Base-by-base conservation (phyloP, 2,329 filamentous ascomycete genomes). In the Apiospora saccharicola region DNA sequence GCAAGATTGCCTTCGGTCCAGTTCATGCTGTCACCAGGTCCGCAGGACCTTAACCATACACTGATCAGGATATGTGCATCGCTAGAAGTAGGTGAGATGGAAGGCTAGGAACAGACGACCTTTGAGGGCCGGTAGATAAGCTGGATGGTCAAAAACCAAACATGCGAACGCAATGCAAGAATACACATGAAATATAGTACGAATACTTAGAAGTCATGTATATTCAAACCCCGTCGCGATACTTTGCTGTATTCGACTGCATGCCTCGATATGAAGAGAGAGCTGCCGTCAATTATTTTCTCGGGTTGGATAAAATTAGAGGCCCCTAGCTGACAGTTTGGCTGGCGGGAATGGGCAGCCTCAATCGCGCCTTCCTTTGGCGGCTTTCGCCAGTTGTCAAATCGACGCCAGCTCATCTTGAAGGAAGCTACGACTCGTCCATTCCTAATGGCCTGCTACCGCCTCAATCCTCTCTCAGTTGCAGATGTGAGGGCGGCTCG, bases 1-100 rank as follows among this genome's bases (percentile, higher is more conserved):
- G 83, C 81, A 57, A 87, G 80, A 68, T 80, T 84, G 41, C 85
- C 85, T 74, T 86, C 86, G 3, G 85, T 87, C 85, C 85, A 87
- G 75, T 87, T 87, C 86, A 87, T 87, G 34, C 14, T 49, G 67
- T 70, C 51, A 61, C 43, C 64, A 3, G 22, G 16, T 14, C 44
- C 34, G 67, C 30, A n/a, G 67, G 1, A 26, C 44, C 16, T 30
- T 13, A 10, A 24, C 26, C 26, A 16, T 4, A 49, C 34, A 8
- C 30, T 57, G 47, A 4, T 5, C 30, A 22, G 10, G 67, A 34
- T 37, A 34, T 30, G 26, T 5, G 47, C 22, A 16, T 49, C 10
- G 22, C 67, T 19, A 37, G 44, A 22, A 10, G 26, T 10, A n/a
- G 4, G 19, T 19, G 26, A 69, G 8, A 10, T 26, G 44, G 10